These are phyloP conservation scores for Globisporangium takayamanum DNA, from an alignment of 352 stramenopile species.

Conservation along the genomic window DNA sequence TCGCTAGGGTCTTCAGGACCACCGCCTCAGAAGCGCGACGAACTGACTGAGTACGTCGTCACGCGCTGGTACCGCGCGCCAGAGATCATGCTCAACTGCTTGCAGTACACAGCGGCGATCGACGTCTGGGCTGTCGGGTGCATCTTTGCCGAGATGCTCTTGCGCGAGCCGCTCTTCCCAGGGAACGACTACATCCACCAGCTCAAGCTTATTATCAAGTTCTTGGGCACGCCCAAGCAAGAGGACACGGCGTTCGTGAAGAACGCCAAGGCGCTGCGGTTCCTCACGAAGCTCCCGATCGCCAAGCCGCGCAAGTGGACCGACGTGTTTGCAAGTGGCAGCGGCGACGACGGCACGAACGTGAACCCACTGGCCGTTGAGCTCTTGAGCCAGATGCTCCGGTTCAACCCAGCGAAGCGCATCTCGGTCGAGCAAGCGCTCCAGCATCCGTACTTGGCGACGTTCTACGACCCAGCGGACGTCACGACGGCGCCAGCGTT, in stretches of 20 bases:
- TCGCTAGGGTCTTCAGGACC: too few species aligned
- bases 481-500: slow-evolving; percentile 30
- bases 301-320: slow-evolving; percentile 69
- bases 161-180: slow-evolving; percentile 94
- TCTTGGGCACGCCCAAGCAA: slow-evolving; percentile 60
- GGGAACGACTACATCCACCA: slow-evolving; percentile 83
- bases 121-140: slow-evolving; percentile 95
- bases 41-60: slow-evolving; percentile 88
- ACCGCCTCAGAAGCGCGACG: slow-evolving; percentile 15
- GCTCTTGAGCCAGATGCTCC: slow-evolving; percentile 55
- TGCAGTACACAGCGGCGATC: slow-evolving; percentile 93
- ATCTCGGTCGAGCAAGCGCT: slow-evolving; percentile 57
- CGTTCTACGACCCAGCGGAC: slow-evolving; percentile 86
- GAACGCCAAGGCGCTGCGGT: slow-evolving; percentile 87
- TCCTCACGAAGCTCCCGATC: slow-evolving; percentile 77
- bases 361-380: slow-evolving; percentile 50
- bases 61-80: slow-evolving; percentile 90
- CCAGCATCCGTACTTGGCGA: slow-evolving; percentile 60
- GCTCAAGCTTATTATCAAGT: slow-evolving; percentile 78
- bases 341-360: slow-evolving; percentile 15
- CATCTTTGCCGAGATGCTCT: slow-evolving; percentile 98
- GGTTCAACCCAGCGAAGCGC: slow-evolving; percentile 68
- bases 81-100: slow-evolving; percentile 93
- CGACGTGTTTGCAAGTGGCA: slow-evolving; percentile 37
- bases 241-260: slow-evolving; percentile 80